Evolutionary conservation across 169 alveolate species (phyloP).

Genomic region (Cryptosporidium ubiquitum): DNA sequence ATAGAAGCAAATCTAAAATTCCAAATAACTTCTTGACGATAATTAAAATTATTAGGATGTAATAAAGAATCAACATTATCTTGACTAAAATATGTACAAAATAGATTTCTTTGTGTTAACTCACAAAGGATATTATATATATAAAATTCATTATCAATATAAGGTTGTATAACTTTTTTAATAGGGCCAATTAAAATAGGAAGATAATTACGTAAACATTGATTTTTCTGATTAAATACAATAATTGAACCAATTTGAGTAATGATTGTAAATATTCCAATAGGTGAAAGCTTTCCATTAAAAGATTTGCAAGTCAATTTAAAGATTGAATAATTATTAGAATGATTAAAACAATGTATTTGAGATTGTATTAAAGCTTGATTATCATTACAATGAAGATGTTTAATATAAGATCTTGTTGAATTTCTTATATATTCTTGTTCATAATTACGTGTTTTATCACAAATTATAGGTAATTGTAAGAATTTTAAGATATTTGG

Average conservation of each 20-base stretch:
- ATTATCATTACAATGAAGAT: not conserved
- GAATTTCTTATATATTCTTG: slow-evolving; percentile 3
- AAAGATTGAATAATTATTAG: slow-evolving; percentile 1
- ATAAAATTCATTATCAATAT: slow-evolving; percentile 33
- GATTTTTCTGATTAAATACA: slow-evolving; percentile 17
- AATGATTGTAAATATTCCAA: slow-evolving; percentile 43
- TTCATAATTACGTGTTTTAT: not conserved
- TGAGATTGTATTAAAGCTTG: not conserved
- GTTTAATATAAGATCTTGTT: not conserved
- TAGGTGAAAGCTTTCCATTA: slow-evolving; percentile 5
- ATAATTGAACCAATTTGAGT: slow-evolving; percentile 32
- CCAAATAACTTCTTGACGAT: slow-evolving; percentile 68
- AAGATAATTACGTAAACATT: slow-evolving; percentile 21
- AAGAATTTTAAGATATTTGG: slow-evolving; percentile 56
- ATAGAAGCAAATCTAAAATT: slow-evolving; percentile 62
- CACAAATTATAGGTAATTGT: slow-evolving; percentile 29
- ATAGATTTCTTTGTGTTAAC: slow-evolving; percentile 58
- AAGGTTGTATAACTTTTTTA: slow-evolving; percentile 28
- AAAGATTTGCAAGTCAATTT: not conserved
- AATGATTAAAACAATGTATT: not conserved
- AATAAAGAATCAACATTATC: slow-evolving; percentile 63
- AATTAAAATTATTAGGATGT: slow-evolving; percentile 41
- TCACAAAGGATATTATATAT: slow-evolving; percentile 34
- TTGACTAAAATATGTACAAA: slow-evolving; percentile 45
- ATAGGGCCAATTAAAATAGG: slow-evolving; percentile 55